phyloP scores from a whole-genome alignment of 177 flowering plant genomes.

The Vitis hybrid region DNA sequence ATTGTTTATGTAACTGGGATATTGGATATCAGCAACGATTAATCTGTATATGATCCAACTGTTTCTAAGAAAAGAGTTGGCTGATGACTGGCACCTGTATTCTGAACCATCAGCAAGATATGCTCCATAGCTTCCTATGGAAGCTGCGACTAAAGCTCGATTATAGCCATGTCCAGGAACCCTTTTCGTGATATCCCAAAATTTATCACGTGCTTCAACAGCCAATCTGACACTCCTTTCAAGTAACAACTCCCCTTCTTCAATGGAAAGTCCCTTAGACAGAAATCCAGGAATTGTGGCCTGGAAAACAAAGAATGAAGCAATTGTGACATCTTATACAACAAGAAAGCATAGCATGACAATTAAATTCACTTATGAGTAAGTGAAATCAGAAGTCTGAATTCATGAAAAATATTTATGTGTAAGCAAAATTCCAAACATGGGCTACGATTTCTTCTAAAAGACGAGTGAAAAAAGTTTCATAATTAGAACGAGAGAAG shows the following conservation, averaged over 20 bases:
- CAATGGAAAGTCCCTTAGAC: constrained; percentile 66
- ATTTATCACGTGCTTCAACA: constrained; percentile 74
- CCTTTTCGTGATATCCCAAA: constrained; percentile 44
- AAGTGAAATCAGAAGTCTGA: neutral
- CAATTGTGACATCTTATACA: neutral
- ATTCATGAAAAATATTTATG: too few relatives aligned
- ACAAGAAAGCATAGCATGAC: neutral
- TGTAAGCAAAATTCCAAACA: too few relatives aligned
- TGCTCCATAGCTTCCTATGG: constrained; percentile 97
- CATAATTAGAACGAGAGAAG: too few relatives aligned
- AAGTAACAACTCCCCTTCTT: constrained; percentile 64
- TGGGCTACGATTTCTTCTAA: too few relatives aligned
- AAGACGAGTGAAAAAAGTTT: too few relatives aligned
- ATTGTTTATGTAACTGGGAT: too few relatives aligned
- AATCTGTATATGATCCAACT: neutral
- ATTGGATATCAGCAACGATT: too few relatives aligned
- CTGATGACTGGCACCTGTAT: constrained; percentile 58
- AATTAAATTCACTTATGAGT: neutral
- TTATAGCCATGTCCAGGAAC: constrained; percentile 33
- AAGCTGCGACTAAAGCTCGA: constrained; percentile 85
- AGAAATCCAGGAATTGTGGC: constrained; percentile 87
- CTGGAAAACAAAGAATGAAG: constrained; percentile 31
- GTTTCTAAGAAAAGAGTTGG: neutral
- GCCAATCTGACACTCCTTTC: constrained; percentile 72
- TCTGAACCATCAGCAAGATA: constrained; percentile 99